A percentile compares a stretch with the other conserved stretches of the same genome.
Conservation (phyloP, 2,329 filamentous ascomycete genomes). For the Epichloe baconii region DNA sequence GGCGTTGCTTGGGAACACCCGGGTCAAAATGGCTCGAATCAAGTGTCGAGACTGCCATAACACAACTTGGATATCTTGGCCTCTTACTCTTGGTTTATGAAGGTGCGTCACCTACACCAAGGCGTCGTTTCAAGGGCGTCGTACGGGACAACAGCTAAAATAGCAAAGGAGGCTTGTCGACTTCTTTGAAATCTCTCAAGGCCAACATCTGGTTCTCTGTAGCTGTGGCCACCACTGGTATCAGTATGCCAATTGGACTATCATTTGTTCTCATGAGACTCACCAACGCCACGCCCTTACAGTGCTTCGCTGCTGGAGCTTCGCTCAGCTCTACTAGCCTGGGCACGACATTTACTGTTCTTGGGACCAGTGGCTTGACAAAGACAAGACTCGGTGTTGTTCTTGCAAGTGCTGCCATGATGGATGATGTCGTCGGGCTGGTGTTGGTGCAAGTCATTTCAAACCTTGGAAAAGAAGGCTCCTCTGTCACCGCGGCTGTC, state of each 20-base stretch:
- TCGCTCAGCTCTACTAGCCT: slow-evolving; percentile 62
- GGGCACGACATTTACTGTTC: slow-evolving; percentile 52
- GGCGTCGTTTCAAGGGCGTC: no score
- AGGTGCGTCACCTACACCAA: slow-evolving; percentile 24
- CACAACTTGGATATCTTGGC: slow-evolving; percentile 59
- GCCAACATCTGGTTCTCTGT: slow-evolving; percentile 48
- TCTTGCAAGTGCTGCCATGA: slow-evolving; percentile 60
- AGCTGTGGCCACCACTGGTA: slow-evolving; percentile 52
- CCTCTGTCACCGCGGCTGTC: slow-evolving; percentile 16
- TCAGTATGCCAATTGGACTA: slow-evolving; percentile 48
- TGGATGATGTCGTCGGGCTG: slow-evolving; percentile 68
- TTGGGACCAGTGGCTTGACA: slow-evolving; percentile 28
- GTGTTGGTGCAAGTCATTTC: slow-evolving; percentile 68
- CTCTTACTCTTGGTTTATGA: slow-evolving; percentile 62
- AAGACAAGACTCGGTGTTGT: slow-evolving; percentile 43
- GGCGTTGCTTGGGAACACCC: slow-evolving; percentile 57
- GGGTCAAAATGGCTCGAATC: slow-evolving; percentile 45
- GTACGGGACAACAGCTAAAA: not conserved
- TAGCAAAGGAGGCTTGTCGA: slow-evolving; percentile 39
- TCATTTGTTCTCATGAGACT: slow-evolving; percentile 47
- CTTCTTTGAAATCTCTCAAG: slow-evolving; percentile 27
- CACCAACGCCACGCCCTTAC: slow-evolving; percentile 36
- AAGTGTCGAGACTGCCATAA: slow-evolving; percentile 39
- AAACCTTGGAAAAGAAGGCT: slow-evolving; percentile 35
- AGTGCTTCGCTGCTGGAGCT: slow-evolving; percentile 61